Conservation (phyloP, 306 rosid genomes). For the Corylus americana region DNA sequence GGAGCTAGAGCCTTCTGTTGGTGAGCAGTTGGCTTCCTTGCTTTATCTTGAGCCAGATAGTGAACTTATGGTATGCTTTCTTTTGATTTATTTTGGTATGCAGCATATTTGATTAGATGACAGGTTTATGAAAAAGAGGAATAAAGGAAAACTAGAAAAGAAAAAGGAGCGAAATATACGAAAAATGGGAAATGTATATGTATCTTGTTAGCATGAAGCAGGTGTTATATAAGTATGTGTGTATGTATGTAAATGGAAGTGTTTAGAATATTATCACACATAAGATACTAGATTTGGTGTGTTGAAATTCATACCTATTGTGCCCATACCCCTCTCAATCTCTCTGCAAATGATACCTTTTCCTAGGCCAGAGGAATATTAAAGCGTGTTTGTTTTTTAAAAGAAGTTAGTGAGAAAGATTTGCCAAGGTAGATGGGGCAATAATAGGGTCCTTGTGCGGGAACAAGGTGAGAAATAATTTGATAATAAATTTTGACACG, state of each 20-base stretch:
- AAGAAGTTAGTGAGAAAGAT: background rate
- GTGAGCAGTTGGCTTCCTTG: slow-evolving; percentile 97
- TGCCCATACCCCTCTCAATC: background rate
- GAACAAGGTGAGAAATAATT: background rate
- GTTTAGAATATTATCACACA: background rate
- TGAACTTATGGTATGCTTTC: slow-evolving; percentile 89
- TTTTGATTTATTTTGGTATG: slow-evolving; percentile 14
- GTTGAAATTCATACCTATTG: background rate
- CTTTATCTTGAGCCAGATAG: slow-evolving; percentile 98
- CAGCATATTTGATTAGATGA: slow-evolving; percentile 5
- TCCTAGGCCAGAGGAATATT: background rate
- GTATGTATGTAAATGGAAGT: background rate
- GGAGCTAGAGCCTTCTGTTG: slow-evolving; percentile 87
- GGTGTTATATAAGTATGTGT: background rate
- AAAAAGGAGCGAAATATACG: background rate
- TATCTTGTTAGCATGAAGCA: background rate
- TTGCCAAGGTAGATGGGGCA: background rate
- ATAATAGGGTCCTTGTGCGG: background rate
- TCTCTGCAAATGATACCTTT: background rate
- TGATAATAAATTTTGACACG: background rate
- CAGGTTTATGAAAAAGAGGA: slow-evolving; percentile 3
- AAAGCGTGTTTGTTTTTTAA: background rate
- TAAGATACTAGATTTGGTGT: background rate
- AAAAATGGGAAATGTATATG: background rate
- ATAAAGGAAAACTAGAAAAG: background rate